Conservation (phyloP, 2,329 filamentous ascomycete species). For the Aspergillus fischeri region DNA sequence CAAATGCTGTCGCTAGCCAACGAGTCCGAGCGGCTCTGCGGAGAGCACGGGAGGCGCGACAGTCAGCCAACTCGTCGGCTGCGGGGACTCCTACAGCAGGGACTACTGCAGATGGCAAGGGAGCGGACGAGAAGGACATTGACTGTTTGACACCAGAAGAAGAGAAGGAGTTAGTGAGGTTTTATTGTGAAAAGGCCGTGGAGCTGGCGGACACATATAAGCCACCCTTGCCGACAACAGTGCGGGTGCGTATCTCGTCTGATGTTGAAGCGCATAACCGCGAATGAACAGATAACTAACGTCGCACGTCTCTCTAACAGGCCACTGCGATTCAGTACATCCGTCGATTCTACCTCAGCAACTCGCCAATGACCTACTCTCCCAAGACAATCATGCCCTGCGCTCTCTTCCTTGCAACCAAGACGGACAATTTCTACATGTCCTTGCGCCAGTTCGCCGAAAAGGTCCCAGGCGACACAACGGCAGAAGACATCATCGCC, state of each 20-base stretch:
- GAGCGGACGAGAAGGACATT: constrained; percentile 46
- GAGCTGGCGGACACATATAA: constrained; percentile 58
- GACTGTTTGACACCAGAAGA: constrained; percentile 80
- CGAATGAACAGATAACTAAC: neutral
- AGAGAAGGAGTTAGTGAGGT: constrained; percentile 74
- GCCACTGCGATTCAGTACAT: constrained; percentile 86
- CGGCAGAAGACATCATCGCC: constrained; percentile 76
- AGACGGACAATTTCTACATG: constrained; percentile 81
- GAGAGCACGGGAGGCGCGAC: constrained; percentile 39
- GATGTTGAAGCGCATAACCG: constrained; percentile 1
- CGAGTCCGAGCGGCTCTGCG: constrained; percentile 57
- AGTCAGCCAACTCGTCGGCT: constrained; percentile 29
- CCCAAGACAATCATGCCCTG: constrained; percentile 85
- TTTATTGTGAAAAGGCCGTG: constrained; percentile 64
- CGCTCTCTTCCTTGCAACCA: constrained; percentile 87
- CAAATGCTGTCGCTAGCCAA: constrained; percentile 73
- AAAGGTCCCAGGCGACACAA: constrained; percentile 66
- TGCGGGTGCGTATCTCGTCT: constrained; percentile 48
- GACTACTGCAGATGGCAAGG: constrained; percentile 31
- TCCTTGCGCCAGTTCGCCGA: constrained; percentile 63
- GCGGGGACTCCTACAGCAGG: constrained; percentile 26
- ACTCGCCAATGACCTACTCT: constrained; percentile 94
- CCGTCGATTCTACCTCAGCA: constrained; percentile 90
- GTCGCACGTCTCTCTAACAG: constrained; percentile 27
- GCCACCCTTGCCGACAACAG: constrained; percentile 53